Conservation (phyloP, 1,284 basidiomycete genomes). For the Caloboletus inedulis region DNA sequence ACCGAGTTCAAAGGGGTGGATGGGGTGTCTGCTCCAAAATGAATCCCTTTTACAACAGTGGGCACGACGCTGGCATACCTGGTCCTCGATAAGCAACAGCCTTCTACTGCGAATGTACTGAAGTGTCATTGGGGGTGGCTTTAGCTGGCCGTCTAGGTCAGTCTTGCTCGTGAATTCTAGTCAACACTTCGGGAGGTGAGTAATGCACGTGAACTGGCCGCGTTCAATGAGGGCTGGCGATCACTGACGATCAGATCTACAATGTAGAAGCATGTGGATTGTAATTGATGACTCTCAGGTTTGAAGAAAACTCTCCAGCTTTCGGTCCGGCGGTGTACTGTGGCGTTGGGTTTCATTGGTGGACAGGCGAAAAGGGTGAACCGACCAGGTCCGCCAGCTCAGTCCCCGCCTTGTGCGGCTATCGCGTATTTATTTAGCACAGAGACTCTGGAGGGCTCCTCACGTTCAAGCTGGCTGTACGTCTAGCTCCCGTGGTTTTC, state of each 20-base stretch:
- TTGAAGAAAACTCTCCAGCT: too few species aligned
- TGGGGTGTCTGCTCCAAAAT: neutral
- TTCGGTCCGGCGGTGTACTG: neutral
- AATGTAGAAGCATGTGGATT: neutral
- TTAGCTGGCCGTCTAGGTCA: neutral
- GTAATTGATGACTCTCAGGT: neutral
- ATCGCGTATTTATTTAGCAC: neutral
- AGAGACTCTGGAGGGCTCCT: too few species aligned
- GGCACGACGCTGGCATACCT: slow-evolving; percentile 5
- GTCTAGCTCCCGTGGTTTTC: neutral
- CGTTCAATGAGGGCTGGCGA: neutral
- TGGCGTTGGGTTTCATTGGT: too few species aligned
- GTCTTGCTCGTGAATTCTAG: neutral
- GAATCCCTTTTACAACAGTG: neutral
- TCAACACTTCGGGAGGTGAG: neutral
- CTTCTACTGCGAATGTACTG: neutral
- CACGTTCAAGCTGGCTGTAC: neutral
- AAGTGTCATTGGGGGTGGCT: neutral
- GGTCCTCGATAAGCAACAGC: neutral
- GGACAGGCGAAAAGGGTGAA: neutral
- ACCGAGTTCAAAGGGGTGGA: neutral
- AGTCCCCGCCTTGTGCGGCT: neutral
- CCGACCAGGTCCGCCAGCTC: neutral
- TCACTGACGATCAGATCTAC: neutral
- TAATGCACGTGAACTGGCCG: neutral